Evolutionary conservation across 768 basidiomycete genomes (phyloP).

Genomic region (Astraeus odoratus): DNA sequence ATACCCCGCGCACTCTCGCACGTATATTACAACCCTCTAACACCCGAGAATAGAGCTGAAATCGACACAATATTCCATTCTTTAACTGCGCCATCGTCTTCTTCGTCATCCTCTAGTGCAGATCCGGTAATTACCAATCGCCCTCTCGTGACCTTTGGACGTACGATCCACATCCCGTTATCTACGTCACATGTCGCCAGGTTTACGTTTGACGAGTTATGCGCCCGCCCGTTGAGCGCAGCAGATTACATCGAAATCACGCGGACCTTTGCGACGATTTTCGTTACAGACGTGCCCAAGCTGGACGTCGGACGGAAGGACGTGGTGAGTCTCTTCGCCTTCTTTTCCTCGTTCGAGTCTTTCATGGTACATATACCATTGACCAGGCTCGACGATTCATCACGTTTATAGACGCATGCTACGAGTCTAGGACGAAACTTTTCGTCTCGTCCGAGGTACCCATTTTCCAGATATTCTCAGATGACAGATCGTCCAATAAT

Average conservation of each 20-base stretch:
- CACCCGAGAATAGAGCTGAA: slow-evolving; percentile 56
- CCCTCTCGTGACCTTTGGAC: slow-evolving; percentile 82
- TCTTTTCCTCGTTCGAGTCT: background rate
- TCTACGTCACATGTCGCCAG: slow-evolving; percentile 75
- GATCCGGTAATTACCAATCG: slow-evolving; percentile 58
- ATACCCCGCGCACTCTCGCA: slow-evolving; percentile 89
- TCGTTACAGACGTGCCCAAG: slow-evolving; percentile 81
- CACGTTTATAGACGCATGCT: slow-evolving; percentile 95
- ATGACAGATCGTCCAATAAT: slow-evolving; percentile 39
- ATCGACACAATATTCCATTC: slow-evolving; percentile 81
- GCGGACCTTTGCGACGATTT: slow-evolving; percentile 79
- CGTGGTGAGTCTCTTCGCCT: slow-evolving; percentile 41
- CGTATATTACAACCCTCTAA: slow-evolving; percentile 85
- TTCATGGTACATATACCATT: background rate
- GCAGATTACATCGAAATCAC: slow-evolving; percentile 96
- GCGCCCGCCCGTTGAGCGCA: slow-evolving; percentile 84
- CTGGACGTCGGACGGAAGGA: slow-evolving; percentile 87
- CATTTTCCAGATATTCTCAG: slow-evolving; percentile 84
- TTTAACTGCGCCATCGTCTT: slow-evolving; percentile 45
- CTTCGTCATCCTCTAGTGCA: slow-evolving; percentile 14
- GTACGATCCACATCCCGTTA: slow-evolving; percentile 71
- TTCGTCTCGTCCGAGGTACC: slow-evolving; percentile 92
- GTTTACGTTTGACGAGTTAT: slow-evolving; percentile 82
- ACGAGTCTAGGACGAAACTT: slow-evolving; percentile 91
- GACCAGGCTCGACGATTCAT: slow-evolving; percentile 89